Base-by-base conservation (phyloP, 2,329 filamentous ascomycete genomes). In the Plenodomus tracheiphilus region DNA sequence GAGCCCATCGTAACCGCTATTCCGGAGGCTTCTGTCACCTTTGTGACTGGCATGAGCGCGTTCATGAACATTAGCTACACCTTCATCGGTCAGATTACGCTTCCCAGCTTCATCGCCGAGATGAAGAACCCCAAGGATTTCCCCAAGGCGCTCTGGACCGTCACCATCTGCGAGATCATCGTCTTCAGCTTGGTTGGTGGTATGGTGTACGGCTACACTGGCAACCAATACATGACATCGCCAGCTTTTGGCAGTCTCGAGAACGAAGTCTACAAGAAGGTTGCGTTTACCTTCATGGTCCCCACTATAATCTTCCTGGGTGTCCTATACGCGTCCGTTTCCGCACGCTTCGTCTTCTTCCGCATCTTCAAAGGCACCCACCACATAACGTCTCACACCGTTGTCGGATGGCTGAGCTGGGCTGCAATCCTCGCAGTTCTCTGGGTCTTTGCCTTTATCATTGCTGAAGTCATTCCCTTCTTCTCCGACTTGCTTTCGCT, bases 1-100 rank as follows among this genome's bases (percentile, higher is more conserved):
- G 79, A 84, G 5, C 86, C 88, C 0, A 79, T 82, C 7, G 86
- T 94, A 5, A 84, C 85, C 0, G 84, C 84, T 0, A 68, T 92
- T 17, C 88, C 91, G 0, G 73, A 85, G 2, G 72, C 78, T 2
- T 83, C 86, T 16, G 95, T 90, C 0, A 88, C 87, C 0, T 96
- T 95, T 60, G 89, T 96, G 3, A 77, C 81, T 2, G 91, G 86
- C 18, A 86, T 96, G 80, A 91, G 85, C 44, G 92, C 92, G 0
- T 96, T 96, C 74, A 81, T 97, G 70, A 97, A 97, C 74, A 97
- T 97, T 68, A 90, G 86, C 74, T 97, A 96, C 71, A 96, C 92
- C 0, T 96, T 97, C 68, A 96, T 97, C 59, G 92, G 92, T 0
- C 92, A 97, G 70, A 96, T 96, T 63, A 96, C 92, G 0, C 80